Evolutionary conservation across 2,329 filamentous ascomycete genomes (phyloP).

Genomic region (Talaromyces sp.): DNA sequence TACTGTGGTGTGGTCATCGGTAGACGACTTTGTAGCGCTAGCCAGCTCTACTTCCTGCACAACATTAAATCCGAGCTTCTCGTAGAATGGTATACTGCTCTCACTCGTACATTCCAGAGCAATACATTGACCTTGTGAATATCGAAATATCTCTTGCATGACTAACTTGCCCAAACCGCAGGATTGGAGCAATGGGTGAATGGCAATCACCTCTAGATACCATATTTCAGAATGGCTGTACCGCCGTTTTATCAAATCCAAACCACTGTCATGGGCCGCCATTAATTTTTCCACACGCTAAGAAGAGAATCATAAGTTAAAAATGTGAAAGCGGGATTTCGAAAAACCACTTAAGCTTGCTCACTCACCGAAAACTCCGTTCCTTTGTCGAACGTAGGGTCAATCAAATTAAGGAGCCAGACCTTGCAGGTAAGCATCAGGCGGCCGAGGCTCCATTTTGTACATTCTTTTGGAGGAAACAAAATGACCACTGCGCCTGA

Average conservation of each 20-base stretch:
- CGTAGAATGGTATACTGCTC: not conserved
- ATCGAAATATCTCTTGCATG: not conserved
- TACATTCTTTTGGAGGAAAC: not conserved
- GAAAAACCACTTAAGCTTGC: not conserved
- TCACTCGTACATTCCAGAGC: not conserved
- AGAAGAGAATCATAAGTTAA: not conserved
- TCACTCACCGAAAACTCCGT: not conserved
- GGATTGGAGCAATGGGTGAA: not conserved
- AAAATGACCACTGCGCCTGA: not conserved
- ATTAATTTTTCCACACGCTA: not conserved
- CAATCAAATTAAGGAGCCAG: not conserved
- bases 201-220: not conserved
- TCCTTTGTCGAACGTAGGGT: not conserved
- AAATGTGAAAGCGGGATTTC: not conserved
- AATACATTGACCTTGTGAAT: not conserved
- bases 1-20: not conserved
- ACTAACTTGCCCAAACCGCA: not conserved
- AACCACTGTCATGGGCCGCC: not conserved
- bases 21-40: not conserved
- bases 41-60: not conserved
- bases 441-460: not conserved
- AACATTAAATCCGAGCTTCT: not conserved
- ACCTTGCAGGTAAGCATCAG: not conserved
- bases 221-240: not conserved
- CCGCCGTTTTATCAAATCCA: not conserved